Conservation (phyloP, 306 rosid species). For the Ziziphus jujuba region DNA sequence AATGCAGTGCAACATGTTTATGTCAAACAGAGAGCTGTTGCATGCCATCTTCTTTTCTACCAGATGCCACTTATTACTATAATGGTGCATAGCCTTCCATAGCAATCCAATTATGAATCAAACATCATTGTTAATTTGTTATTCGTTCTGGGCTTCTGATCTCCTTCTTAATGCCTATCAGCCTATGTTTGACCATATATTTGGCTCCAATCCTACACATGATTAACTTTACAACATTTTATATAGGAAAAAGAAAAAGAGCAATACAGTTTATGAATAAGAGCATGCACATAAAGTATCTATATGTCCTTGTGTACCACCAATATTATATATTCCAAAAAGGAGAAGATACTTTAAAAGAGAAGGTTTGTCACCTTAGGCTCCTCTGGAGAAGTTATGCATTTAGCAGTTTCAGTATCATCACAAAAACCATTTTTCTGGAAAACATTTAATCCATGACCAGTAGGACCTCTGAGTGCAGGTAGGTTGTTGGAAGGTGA, state of each 20-base stretch:
- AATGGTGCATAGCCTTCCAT: background rate
- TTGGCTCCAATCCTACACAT: slow-evolving; percentile 2
- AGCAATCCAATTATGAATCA: background rate
- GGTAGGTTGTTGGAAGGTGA: slow-evolving; percentile 31
- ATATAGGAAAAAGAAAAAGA: background rate
- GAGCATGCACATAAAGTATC: too few relatives aligned
- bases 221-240: background rate
- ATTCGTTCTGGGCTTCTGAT: slow-evolving; percentile 5
- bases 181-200: slow-evolving; percentile 1
- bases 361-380: slow-evolving; percentile 20
- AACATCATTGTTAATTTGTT: background rate
- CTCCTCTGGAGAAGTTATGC: slow-evolving; percentile 14
- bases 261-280: background rate
- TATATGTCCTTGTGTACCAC: background rate
- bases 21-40: too few relatives aligned
- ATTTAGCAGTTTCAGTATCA: background rate
- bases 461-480: slow-evolving; percentile 28
- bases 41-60: background rate
- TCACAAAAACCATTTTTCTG: background rate
- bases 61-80: background rate
- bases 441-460: slow-evolving; percentile 27
- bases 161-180: slow-evolving; percentile 17
- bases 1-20: too few relatives aligned
- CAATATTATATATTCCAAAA: background rate
- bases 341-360: background rate